phyloP scores from a whole-genome alignment of 257 asterid genomes.

The Ajuga chamaepitys region DNA sequence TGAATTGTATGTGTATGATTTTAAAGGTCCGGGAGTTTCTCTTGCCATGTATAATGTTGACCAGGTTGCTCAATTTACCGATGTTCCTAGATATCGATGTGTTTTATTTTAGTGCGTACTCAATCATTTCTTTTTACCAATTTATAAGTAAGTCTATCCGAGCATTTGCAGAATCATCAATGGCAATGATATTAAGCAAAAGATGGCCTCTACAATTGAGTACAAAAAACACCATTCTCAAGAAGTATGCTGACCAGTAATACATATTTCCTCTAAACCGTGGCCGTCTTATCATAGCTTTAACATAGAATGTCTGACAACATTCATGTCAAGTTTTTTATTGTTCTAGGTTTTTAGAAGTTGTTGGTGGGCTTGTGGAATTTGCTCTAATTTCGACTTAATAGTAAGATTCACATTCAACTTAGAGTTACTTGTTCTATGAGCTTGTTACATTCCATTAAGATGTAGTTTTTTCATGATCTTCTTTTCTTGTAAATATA shows the following conservation, averaged over 20 bases:
- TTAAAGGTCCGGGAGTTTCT: constrained; percentile 90
- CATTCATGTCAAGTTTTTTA: neutral
- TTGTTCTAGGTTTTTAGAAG: constrained; percentile 54
- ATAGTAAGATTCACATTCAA: too few species aligned
- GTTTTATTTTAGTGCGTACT: neutral
- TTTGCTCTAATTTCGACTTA: too few species aligned
- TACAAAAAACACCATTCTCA: constrained; percentile 84
- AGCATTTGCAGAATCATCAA: constrained; percentile 92
- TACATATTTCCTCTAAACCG: constrained; percentile 1
- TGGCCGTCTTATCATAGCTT: too few species aligned
- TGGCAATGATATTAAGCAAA: constrained; percentile 79
- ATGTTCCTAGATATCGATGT: constrained; percentile 1
- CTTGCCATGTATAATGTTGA: constrained; percentile 90
- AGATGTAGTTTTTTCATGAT: too few species aligned
- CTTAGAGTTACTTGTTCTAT: too few species aligned
- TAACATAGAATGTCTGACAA: neutral
- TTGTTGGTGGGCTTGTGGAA: too few species aligned
- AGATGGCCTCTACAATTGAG: constrained; percentile 91
- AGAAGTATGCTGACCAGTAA: constrained; percentile 94
- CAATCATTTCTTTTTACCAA: neutral
- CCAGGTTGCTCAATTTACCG: constrained; percentile 40
- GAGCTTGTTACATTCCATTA: too few species aligned
- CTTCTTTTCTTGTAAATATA: too few species aligned
- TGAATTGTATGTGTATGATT: constrained; percentile 61
- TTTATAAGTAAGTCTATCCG: constrained; percentile 56